Evolutionary conservation across 2,329 filamentous ascomycete species (phyloP).

Genomic region (Fusarium buharicum): DNA sequence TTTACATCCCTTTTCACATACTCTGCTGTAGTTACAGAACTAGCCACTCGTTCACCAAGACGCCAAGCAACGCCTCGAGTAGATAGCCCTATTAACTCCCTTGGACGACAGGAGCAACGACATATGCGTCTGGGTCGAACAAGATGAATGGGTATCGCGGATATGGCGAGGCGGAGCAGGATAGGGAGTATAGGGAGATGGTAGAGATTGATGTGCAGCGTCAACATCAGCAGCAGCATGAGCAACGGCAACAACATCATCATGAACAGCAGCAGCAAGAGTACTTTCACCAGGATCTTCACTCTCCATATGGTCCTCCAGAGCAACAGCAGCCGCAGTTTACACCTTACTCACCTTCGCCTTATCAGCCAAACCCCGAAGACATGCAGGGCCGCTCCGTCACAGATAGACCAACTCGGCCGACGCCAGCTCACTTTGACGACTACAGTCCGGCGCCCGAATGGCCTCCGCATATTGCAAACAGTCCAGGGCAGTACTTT

Average conservation of each 20-base stretch:
- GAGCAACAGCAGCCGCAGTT: slow-evolving; percentile 23
- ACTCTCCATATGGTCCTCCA: slow-evolving; percentile 40
- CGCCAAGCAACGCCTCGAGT: slow-evolving; percentile 14
- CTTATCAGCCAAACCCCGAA: slow-evolving; percentile 35
- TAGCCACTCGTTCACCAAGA: slow-evolving; percentile 32
- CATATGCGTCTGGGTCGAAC: slow-evolving; percentile 36
- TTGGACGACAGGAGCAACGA: neutral
- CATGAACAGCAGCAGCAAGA: slow-evolving; percentile 29
- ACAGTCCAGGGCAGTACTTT: slow-evolving; percentile 42
- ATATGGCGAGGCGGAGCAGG: slow-evolving; percentile 34
- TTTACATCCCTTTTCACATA: slow-evolving; percentile 14
- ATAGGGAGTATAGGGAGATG: slow-evolving; percentile 50
- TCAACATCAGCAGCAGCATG: slow-evolving; percentile 44
- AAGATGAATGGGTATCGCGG: slow-evolving; percentile 47
- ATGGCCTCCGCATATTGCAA: slow-evolving; percentile 41
- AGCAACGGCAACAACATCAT: slow-evolving; percentile 35
- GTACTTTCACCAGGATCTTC: slow-evolving; percentile 37
- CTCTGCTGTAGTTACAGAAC: slow-evolving; percentile 5
- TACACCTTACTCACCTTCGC: slow-evolving; percentile 35
- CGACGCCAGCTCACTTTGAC: slow-evolving; percentile 35
- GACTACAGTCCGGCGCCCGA: slow-evolving; percentile 41
- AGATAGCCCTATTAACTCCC: neutral
- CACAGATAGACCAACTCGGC: slow-evolving; percentile 38
- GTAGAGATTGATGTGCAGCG: slow-evolving; percentile 50
- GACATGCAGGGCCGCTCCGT: slow-evolving; percentile 45